Conservation (phyloP, 2,329 filamentous ascomycete genomes). For the Alternaria metachromatica region DNA sequence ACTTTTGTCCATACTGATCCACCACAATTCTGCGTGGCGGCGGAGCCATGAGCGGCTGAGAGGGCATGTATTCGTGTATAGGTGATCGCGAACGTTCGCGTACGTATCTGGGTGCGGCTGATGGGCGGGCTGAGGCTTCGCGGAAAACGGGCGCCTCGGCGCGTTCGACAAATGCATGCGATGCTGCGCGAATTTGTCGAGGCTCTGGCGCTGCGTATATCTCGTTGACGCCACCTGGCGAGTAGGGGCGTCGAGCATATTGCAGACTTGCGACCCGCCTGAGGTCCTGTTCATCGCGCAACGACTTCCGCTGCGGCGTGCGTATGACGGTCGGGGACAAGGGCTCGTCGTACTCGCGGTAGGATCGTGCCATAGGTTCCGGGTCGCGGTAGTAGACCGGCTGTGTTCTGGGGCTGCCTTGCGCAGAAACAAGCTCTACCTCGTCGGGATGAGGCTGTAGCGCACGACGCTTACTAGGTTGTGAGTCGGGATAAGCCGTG, state of each 20-base stretch:
- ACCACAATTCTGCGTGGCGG: constrained; percentile 73
- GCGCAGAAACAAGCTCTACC: constrained; percentile 49
- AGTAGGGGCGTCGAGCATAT: constrained; percentile 53
- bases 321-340: constrained; percentile 49
- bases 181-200: constrained; percentile 49
- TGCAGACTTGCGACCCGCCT: constrained; percentile 57
- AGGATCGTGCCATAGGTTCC: constrained; percentile 41
- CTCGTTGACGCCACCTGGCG: constrained; percentile 44
- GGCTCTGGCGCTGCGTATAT: constrained; percentile 48
- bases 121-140: constrained; percentile 48
- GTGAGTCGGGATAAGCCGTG: constrained; percentile 46
- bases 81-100: constrained; percentile 53
- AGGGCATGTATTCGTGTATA: constrained; percentile 47
- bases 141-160: constrained; percentile 45
- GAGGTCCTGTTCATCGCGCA: constrained; percentile 55
- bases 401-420: constrained; percentile 48
- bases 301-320: constrained; percentile 47
- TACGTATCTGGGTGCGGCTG: constrained; percentile 47
- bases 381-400: constrained; percentile 56
- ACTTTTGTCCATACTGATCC: constrained; percentile 84
- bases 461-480: constrained; percentile 50
- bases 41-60: constrained; percentile 52
- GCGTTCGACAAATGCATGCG: constrained; percentile 52
- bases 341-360: constrained; percentile 53
- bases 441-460: constrained; percentile 46